phyloP scores from a whole-genome alignment of 176 grass and related monocot species.

The Echinochloa phyllopogon region DNA sequence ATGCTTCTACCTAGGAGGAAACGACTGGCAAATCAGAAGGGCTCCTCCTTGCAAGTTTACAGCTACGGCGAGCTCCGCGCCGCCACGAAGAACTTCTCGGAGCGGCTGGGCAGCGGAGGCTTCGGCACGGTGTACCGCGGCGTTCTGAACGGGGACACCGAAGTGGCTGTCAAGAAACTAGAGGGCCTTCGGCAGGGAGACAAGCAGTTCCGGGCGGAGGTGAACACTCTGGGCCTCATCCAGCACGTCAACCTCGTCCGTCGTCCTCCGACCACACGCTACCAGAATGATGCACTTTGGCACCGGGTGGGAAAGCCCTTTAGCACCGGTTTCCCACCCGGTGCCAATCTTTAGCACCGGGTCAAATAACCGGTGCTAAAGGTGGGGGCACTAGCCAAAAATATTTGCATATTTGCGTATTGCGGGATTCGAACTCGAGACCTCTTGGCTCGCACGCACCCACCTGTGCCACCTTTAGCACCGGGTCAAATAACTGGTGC shows the following conservation, averaged over 20 bases:
- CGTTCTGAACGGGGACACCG: not conserved
- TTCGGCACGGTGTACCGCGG: conserved; percentile 44
- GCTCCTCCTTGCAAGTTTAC: conserved; percentile 39
- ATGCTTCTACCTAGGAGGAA: not conserved
- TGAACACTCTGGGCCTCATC: not conserved
- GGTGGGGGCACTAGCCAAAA: no score
- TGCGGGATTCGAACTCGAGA: no score
- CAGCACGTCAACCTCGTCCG: not conserved
- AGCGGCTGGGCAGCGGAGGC: conserved; percentile 24
- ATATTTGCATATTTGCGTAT: no score
- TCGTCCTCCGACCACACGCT: not conserved
- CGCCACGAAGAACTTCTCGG: conserved; percentile 47
- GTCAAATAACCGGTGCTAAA: no score
- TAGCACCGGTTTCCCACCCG: no score
- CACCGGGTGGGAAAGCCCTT: no score
- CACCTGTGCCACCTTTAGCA: no score
- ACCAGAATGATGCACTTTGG: no score
- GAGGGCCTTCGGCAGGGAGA: conserved; percentile 28
- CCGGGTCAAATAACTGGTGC: no score
- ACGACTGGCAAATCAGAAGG: not conserved
- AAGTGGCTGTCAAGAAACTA: conserved; percentile 41
- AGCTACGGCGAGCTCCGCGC: conserved; percentile 36
- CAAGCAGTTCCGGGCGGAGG: conserved; percentile 21
- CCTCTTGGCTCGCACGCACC: no score
- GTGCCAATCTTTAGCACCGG: no score